Conservation (phyloP, 768 basidiomycete species). For the Leucogyrophana mollusca region DNA sequence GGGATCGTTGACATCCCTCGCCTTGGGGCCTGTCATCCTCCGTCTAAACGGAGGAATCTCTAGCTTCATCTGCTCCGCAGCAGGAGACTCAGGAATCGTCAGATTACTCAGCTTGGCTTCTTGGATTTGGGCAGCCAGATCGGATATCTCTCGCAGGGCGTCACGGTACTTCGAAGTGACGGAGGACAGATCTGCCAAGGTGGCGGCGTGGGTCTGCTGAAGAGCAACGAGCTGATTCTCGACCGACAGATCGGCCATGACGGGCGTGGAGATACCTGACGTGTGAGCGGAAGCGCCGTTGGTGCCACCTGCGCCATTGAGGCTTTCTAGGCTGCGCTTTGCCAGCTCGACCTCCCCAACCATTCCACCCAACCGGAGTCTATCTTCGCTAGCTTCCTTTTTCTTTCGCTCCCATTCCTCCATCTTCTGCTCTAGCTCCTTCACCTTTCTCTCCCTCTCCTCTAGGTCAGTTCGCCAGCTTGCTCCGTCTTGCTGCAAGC, state of each 20-base stretch:
- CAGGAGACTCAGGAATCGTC: slow-evolving; percentile 38
- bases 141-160: slow-evolving; percentile 89
- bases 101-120: slow-evolving; percentile 73
- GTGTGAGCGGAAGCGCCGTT: slow-evolving; percentile 29
- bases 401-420: slow-evolving; percentile 74
- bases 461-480: slow-evolving; percentile 86
- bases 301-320: slow-evolving; percentile 25
- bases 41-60: slow-evolving; percentile 51
- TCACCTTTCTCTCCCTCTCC: slow-evolving; percentile 72
- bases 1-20: slow-evolving; percentile 42
- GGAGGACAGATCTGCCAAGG: slow-evolving; percentile 74
- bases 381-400: slow-evolving; percentile 63
- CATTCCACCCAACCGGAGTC: slow-evolving; percentile 62
- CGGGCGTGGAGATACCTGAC: slow-evolving; percentile 27
- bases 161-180: slow-evolving; percentile 85
- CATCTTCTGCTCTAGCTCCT: slow-evolving; percentile 76
- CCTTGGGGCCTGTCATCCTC: slow-evolving; percentile 49
- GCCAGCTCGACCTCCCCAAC: slow-evolving; percentile 73
- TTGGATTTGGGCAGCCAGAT: slow-evolving; percentile 86
- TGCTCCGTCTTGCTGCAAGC: slow-evolving; percentile 70
- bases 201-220: slow-evolving; percentile 80
- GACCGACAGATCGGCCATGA: slow-evolving; percentile 36
- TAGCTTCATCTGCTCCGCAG: slow-evolving; percentile 32
- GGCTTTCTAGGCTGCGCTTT: slow-evolving; percentile 60
- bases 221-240: slow-evolving; percentile 69